Base-by-base conservation (phyloP, 1,284 basidiomycete genomes). In the Sporisorium exsertum region DNA sequence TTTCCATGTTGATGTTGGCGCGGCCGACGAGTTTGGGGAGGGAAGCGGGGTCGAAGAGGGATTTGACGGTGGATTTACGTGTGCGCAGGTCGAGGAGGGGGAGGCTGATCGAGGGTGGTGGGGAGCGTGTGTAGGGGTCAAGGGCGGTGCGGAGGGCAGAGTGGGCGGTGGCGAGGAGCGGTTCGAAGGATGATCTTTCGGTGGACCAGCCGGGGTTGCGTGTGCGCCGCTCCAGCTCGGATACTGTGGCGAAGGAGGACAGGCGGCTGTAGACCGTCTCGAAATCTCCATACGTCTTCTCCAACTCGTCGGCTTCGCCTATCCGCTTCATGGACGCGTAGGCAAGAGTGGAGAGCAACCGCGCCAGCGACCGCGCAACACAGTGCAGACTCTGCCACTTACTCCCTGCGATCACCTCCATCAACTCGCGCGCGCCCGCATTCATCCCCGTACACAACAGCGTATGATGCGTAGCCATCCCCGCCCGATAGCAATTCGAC, bases 1-100 rank as follows among this genome's bases (percentile, higher is more conserved):
- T 90, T 86, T 95, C 94, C 65, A 94, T 88, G 83, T 95, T 95
- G 58, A 95, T 89, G 77, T 90, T 93, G 89, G 94, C 93, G 50
- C 92, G 88, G 0, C 93, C 93, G n/a, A 95, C 86, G 0, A 91
- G 89, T 45, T 89, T 88, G 35, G 93, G 87, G 84, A 94, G 94
- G 2, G 89, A 89, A 18, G 92, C 89, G 78, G 91, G 93, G 22
- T 89, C 89, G 86, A 95, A 94, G 46, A 94, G 87, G 26, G 89
- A 88, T 26, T 87, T 86, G 18, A 88, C 87, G 35, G 92, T 85
- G 10, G 89, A 88, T 20, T 88, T 85, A 0, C 88, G 88, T 6
- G 91, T 51, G 45, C 8, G 15, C n/a, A 9, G 5, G 49, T 32
- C 16, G 29, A 20, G 26, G 45, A 50, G 35, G 13, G 20, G 0